These are phyloP conservation scores for Eimeria maxima DNA, from an alignment of 169 alveolate genomes.

Conservation along the genomic window DNA sequence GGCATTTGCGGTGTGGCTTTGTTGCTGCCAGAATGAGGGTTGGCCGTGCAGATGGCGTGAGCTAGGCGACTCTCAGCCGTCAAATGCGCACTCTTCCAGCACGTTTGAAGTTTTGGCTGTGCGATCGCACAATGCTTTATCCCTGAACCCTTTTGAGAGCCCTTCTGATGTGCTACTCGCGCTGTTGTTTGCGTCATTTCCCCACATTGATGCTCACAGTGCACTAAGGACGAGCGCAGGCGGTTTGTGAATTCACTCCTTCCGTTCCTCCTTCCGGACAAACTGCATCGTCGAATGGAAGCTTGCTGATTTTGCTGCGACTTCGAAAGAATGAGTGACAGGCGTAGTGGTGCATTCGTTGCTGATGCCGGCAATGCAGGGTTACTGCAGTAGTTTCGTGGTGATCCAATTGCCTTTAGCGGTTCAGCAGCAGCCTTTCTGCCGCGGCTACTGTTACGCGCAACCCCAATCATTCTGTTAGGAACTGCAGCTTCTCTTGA, in stretches of 20 bases:
- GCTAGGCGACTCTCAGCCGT: neutral
- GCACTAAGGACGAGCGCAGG: slow-evolving; percentile 4
- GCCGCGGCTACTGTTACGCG: neutral
- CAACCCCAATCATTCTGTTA: neutral
- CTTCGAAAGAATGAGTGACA: slow-evolving; percentile 18
- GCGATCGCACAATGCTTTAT: neutral
- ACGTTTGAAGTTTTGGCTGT: neutral
- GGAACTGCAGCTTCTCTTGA: neutral
- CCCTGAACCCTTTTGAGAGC: neutral
- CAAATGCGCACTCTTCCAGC: neutral
- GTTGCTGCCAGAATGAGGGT: neutral
- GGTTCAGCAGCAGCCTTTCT: slow-evolving; percentile 24
- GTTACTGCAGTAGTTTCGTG: neutral
- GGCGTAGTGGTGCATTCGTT: slow-evolving; percentile 34
- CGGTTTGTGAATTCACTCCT: neutral
- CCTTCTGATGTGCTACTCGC: neutral
- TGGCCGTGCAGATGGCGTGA: neutral
- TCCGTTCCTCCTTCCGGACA: neutral
- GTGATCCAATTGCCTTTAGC: neutral
- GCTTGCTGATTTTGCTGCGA: slow-evolving; percentile 17
- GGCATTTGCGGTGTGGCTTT: neutral
- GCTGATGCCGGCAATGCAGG: neutral
- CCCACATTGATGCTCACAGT: neutral
- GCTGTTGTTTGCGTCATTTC: neutral
- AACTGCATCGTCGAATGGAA: neutral